Evolutionary conservation across 2,329 filamentous ascomycete species (phyloP).

Genomic region (Coniochaeta hoffmannii): DNA sequence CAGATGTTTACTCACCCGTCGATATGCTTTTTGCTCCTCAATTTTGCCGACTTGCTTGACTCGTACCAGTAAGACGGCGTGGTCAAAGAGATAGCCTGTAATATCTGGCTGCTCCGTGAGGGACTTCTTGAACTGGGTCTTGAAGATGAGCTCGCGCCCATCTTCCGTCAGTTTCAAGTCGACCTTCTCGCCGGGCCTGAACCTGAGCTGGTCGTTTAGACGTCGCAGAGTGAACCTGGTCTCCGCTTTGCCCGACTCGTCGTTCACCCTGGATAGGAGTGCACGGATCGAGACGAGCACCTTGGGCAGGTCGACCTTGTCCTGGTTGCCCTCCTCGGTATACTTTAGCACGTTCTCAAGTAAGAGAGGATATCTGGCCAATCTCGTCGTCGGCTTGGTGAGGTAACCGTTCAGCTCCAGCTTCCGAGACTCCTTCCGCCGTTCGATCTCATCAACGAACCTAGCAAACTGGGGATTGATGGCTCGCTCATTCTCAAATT

Average conservation of each 20-base stretch:
- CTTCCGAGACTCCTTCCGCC: slow-evolving; percentile 93
- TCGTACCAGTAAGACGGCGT: slow-evolving; percentile 84
- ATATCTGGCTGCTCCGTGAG: slow-evolving; percentile 85
- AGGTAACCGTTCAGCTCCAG: slow-evolving; percentile 95
- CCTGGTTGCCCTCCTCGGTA: slow-evolving; percentile 80
- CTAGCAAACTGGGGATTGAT: slow-evolving; percentile 77
- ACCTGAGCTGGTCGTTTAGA: slow-evolving; percentile 86
- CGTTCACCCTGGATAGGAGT: slow-evolving; percentile 80
- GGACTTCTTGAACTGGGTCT: slow-evolving; percentile 87
- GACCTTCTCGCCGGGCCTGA: slow-evolving; percentile 81
- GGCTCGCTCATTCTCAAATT: slow-evolving; percentile 93
- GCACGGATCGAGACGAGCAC: slow-evolving; percentile 82
- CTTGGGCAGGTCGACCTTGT: slow-evolving; percentile 87
- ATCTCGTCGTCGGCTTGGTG: slow-evolving; percentile 91
- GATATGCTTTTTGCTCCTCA: slow-evolving; percentile 92
- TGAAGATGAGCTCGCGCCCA: slow-evolving; percentile 86
- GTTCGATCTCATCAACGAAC: slow-evolving; percentile 94
- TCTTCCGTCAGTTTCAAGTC: slow-evolving; percentile 93
- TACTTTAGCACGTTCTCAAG: slow-evolving; percentile 89
- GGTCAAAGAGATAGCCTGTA: slow-evolving; percentile 92
- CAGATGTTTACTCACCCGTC: slow-evolving; percentile 43
- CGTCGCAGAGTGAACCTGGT: slow-evolving; percentile 95
- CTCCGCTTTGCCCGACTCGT: slow-evolving; percentile 93
- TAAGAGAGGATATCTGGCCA: slow-evolving; percentile 88
- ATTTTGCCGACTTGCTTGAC: slow-evolving; percentile 88